phyloP scores from a whole-genome alignment of 306 rosid genomes.

The Cercis canadensis region DNA sequence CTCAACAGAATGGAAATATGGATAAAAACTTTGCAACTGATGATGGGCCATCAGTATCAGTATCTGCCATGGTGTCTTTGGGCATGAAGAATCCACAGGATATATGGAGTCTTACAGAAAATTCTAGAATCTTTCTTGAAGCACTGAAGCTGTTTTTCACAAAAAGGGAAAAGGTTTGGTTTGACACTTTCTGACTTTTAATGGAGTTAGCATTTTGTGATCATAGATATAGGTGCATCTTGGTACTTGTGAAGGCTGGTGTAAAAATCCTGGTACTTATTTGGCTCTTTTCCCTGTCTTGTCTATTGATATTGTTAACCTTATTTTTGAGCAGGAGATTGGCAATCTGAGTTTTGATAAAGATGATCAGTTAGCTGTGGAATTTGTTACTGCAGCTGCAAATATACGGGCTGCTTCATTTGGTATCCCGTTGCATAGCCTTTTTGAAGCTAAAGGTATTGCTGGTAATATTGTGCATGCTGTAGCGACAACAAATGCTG shows the following conservation, averaged over 20 bases:
- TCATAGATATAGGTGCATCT: conserved; percentile 8
- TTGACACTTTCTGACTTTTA: conserved; percentile 30
- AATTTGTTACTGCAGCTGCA: conserved; percentile 97
- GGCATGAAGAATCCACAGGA: conserved; percentile 99
- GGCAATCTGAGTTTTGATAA: conserved; percentile 93
- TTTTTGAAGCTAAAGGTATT: conserved; percentile 98
- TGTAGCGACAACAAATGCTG: conserved; percentile 96
- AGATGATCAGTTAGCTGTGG: conserved; percentile 98
- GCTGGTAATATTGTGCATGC: conserved; percentile 99
- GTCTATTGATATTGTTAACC: background rate
- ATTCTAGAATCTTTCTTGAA: conserved; percentile 80
- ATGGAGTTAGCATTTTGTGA: conserved; percentile 26
- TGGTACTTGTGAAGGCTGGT: background rate
- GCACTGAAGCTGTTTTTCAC: conserved; percentile 76
- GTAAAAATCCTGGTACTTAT: background rate
- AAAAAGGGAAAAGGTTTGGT: conserved; percentile 78
- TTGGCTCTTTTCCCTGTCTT: background rate
- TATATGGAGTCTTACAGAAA: conserved; percentile 88
- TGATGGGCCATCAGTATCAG: conserved; percentile 56
- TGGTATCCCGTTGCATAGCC: conserved; percentile 91
- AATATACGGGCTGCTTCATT: conserved; percentile 93
- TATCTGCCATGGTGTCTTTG: conserved; percentile 88
- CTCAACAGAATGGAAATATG: conserved; percentile 74
- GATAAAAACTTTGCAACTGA: conserved; percentile 49
- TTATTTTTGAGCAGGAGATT: conserved; percentile 66